A percentile compares a stretch with the other conserved stretches of the same genome.
Conservation (phyloP, 495 filamentous ascomycete genomes). For the Lichenothelia convexa region DNA sequence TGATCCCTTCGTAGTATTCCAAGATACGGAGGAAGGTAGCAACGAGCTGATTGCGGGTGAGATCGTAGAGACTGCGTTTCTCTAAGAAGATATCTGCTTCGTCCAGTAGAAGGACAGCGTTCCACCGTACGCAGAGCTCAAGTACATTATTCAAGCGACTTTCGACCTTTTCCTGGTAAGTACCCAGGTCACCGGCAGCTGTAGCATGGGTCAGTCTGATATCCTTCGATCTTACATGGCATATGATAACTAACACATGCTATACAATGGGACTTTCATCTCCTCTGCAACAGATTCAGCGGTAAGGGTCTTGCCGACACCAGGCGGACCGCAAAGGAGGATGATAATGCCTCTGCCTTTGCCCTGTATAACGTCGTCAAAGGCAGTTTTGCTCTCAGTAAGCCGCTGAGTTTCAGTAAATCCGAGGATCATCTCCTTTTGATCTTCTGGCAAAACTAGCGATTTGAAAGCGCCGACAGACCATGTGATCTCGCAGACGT, state of each 20-base stretch:
- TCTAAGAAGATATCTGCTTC: slow-evolving; percentile 55
- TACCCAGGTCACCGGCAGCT: slow-evolving; percentile 21
- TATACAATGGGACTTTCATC: slow-evolving; percentile 23
- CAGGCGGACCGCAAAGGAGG: slow-evolving; percentile 22
- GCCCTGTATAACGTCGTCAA: slow-evolving; percentile 38
- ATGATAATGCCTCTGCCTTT: slow-evolving; percentile 25
- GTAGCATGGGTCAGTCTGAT: too few species aligned
- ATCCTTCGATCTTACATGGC: too few species aligned
- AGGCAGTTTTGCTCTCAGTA: slow-evolving; percentile 18
- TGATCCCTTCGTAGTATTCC: slow-evolving; percentile 41
- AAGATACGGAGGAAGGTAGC: slow-evolving; percentile 32
- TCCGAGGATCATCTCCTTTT: slow-evolving; percentile 33
- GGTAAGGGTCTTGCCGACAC: slow-evolving; percentile 24
- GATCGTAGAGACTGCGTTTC: slow-evolving; percentile 19
- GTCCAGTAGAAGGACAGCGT: slow-evolving; percentile 37
- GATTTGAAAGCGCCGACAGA: slow-evolving; percentile 26
- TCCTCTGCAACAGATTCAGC: slow-evolving; percentile 23
- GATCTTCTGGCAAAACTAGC: slow-evolving; percentile 24
- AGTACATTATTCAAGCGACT: slow-evolving; percentile 21
- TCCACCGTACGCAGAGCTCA: slow-evolving; percentile 24
- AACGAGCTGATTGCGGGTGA: slow-evolving; percentile 24
- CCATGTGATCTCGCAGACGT: slow-evolving; percentile 25
- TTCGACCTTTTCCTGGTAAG: slow-evolving; percentile 18
- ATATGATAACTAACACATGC: too few species aligned
- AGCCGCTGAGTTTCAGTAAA: slow-evolving; percentile 30